Conservation (phyloP, 148 eudicot genomes). For the Rhododendron vialii region DNA sequence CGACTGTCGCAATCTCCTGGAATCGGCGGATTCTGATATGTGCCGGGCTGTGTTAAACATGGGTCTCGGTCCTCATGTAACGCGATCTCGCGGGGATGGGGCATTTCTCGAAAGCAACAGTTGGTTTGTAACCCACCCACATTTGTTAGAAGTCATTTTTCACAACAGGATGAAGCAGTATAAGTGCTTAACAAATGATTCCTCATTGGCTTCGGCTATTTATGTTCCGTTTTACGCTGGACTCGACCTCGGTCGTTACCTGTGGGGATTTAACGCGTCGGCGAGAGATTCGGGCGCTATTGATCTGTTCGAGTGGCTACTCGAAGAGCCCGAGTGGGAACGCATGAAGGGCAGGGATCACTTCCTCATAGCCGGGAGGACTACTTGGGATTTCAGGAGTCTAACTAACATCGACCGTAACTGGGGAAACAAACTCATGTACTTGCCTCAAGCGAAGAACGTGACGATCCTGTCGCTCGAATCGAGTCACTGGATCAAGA, state of each 20-base stretch:
- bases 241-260: constrained; percentile 26
- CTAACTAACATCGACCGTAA: background rate
- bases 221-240: constrained; percentile 47
- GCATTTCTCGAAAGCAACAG: constrained; percentile 29
- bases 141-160: constrained; percentile 46
- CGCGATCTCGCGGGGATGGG: constrained; percentile 15
- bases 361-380: constrained; percentile 36
- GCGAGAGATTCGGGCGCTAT: constrained; percentile 21
- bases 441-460: constrained; percentile 31
- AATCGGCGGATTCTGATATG: constrained; percentile 28
- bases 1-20: constrained; percentile 26
- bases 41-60: constrained; percentile 32
- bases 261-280: constrained; percentile 16
- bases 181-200: constrained; percentile 36
- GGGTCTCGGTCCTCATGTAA: constrained; percentile 34
- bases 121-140: constrained; percentile 41
- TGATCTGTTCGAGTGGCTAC: constrained; percentile 25
- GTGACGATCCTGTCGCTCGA: constrained; percentile 33
- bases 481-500: constrained; percentile 22
- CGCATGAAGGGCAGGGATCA: constrained; percentile 29
- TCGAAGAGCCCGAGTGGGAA: constrained; percentile 35
- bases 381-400: constrained; percentile 39
- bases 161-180: constrained; percentile 44
- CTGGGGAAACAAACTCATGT: constrained; percentile 41
- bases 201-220: constrained; percentile 29